Percentiles rank a stretch among this genome's conserved stretches.
phyloP scores from a whole-genome alignment of 257 asterid species.

The Gentiana macrophylla region DNA sequence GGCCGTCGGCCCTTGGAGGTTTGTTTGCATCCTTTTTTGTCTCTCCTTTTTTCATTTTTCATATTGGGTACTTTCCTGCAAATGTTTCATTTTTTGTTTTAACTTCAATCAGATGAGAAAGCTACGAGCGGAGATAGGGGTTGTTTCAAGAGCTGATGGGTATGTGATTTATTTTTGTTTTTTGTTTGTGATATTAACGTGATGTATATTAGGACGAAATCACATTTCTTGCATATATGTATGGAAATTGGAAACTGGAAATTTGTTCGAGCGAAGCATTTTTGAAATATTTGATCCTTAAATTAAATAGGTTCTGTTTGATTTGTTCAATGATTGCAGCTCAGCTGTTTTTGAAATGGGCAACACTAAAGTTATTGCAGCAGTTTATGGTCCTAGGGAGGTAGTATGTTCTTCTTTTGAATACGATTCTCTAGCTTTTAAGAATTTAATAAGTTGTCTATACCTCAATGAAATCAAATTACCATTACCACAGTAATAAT shows the following conservation, averaged over 20 bases:
- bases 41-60: not conserved
- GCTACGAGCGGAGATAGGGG: constrained; percentile 86
- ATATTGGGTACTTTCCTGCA: not conserved
- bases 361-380: constrained; percentile 95
- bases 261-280: not conserved
- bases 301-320: constrained; percentile 4
- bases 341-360: constrained; percentile 97
- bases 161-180: constrained; percentile 10
- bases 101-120: constrained; percentile 64
- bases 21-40: not conserved
- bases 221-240: not conserved
- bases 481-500: too few species aligned
- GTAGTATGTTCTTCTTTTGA: constrained; percentile 16
- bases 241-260: too few species aligned
- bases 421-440: too few species aligned
- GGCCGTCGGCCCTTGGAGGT: constrained; percentile 99
- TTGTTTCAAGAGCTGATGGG: constrained; percentile 91
- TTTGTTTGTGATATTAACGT: not conserved
- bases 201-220: not conserved
- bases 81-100: not conserved
- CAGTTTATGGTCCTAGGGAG: constrained; percentile 97
- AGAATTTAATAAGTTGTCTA: too few species aligned
- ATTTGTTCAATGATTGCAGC: constrained; percentile 39
- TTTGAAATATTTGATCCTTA: constrained; percentile 1
- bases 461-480: too few species aligned